Base-by-base conservation (phyloP, 805 yeast genomes). In the Ogataea ganodermae region DNA sequence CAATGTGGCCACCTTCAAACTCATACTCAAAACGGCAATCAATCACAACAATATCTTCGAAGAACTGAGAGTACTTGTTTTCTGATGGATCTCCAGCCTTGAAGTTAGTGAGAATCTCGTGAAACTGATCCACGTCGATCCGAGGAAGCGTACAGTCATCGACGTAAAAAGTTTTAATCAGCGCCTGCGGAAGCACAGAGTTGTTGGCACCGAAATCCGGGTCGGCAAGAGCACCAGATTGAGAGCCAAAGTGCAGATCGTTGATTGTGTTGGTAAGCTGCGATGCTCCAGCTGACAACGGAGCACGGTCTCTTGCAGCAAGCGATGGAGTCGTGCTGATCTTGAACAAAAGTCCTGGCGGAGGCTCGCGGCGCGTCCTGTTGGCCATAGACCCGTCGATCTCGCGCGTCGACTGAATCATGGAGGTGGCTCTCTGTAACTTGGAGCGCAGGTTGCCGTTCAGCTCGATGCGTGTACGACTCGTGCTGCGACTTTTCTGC, bases 21-120 rank as follows among this genome's bases (percentile, higher is more conserved):
- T 94, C 99, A 70, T 92, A 92, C 58, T 84, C 89, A 62, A 94
- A 94, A 45, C 99, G 79, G 63, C 98, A 90, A 68, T 94, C 99
- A 8, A 94, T 72, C 14, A 94, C 71, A 6, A 78, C 57, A 33
- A 78, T 68, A 27, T 79, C 78, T 50, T 81, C 81, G 59, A 83
- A 89, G 42, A 69, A 69, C 18, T 74, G 65, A 13, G 66, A 53
- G 56, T 71, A 70, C 13, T 66, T 59, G 18, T 45, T n/a, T n/a
- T 52, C 10, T 47, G 36, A 70, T 71, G 22, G 60, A 73, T 57
- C 30, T 76, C 70, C 44, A 43, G 57, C 59, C 53, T 62, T 70
- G 45, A 69, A 74, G 68, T 61, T 77, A 54, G 51, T 48, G 12
- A 87, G 65, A 38, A 85, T 76, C 40, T 72, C 75, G 57, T 76